Percentiles rank a stretch among this genome's conserved stretches.
Evolutionary conservation across 768 basidiomycete genomes (phyloP).

Genomic region (Cubamyces lactineus): DNA sequence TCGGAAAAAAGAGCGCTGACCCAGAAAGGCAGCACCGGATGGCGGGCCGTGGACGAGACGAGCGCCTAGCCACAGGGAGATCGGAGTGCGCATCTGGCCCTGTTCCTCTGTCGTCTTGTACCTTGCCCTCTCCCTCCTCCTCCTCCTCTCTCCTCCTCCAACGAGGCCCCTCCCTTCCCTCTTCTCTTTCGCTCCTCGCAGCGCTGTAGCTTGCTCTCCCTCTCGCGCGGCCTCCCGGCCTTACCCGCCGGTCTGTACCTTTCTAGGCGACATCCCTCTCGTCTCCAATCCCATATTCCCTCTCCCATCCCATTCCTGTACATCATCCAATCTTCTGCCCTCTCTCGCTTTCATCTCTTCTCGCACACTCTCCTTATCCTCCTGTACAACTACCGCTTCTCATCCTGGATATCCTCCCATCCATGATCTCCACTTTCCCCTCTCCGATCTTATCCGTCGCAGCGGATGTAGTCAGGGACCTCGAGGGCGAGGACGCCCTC

Average conservation of each 20-base stretch:
- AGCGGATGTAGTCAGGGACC: constrained; percentile 64
- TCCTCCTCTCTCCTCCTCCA: constrained; percentile 1
- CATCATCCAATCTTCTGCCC: constrained; percentile 4
- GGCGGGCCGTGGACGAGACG: constrained; percentile 6
- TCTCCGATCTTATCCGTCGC: constrained; percentile 68
- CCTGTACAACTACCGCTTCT: constrained; percentile 19
- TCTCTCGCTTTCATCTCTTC: constrained; percentile 14
- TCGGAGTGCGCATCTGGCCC: neutral
- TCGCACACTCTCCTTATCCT: constrained; percentile 8
- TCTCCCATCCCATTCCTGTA: neutral
- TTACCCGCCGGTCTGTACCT: neutral
- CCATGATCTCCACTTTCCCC: constrained; percentile 58
- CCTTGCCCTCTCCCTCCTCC: neutral
- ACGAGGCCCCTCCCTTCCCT: neutral
- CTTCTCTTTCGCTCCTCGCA: neutral
- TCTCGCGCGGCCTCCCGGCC: constrained; percentile 2
- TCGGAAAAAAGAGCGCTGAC: constrained; percentile 13
- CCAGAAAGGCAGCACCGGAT: constrained; percentile 7
- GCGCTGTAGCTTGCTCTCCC: constrained; percentile 1
- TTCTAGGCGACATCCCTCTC: neutral
- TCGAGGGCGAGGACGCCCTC: constrained; percentile 70
- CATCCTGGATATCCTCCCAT: constrained; percentile 12
- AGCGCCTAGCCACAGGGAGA: neutral
- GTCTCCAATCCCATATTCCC: constrained; percentile 1
- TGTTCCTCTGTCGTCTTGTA: neutral